Evolutionary conservation across 2,329 filamentous ascomycete genomes (phyloP).

Genomic region (Bimuria novae-zelandiae): DNA sequence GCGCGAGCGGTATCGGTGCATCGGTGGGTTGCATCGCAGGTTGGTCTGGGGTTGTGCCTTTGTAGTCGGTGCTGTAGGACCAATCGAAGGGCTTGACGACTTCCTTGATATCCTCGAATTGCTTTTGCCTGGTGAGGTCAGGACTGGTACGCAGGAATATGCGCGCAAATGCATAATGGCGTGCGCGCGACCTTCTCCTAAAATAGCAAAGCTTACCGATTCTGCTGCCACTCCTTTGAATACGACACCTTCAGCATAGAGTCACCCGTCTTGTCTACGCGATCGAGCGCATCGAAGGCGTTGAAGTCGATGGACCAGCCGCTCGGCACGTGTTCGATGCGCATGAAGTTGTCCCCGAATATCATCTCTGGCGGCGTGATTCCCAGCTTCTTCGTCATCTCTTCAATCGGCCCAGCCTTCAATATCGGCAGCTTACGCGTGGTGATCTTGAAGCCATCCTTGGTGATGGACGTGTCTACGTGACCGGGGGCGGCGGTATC

Average conservation of each 20-base stretch:
- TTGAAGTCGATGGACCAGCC: slow-evolving; percentile 82
- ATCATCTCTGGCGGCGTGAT: slow-evolving; percentile 99
- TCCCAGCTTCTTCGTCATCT: slow-evolving; percentile 75
- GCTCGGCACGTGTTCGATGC: slow-evolving; percentile 72
- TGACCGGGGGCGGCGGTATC: slow-evolving; percentile 41
- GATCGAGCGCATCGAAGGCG: slow-evolving; percentile 83
- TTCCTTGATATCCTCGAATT: slow-evolving; percentile 85
- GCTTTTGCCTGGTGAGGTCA: slow-evolving; percentile 65
- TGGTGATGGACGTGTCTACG: slow-evolving; percentile 43
- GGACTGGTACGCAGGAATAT: not conserved
- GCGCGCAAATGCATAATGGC: not conserved
- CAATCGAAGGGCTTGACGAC: slow-evolving; percentile 97
- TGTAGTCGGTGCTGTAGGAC: slow-evolving; percentile 92
- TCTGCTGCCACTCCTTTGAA: slow-evolving; percentile 83
- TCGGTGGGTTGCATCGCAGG: slow-evolving; percentile 51
- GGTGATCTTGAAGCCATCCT: slow-evolving; percentile 69
- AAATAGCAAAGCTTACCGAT: slow-evolving; percentile 50
- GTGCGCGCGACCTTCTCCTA: too few relatives aligned
- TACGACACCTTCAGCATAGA: slow-evolving; percentile 94
- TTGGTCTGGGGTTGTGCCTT: slow-evolving; percentile 63
- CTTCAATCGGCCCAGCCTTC: slow-evolving; percentile 87
- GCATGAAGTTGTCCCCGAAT: slow-evolving; percentile 90
- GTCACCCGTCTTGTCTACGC: slow-evolving; percentile 89
- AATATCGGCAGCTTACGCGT: slow-evolving; percentile 93
- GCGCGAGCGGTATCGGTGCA: slow-evolving; percentile 77